Percentiles rank a stretch among this genome's conserved stretches.
Conservation (phyloP, 208 protist genomes). For the Trypanosoma cruzi region DNA sequence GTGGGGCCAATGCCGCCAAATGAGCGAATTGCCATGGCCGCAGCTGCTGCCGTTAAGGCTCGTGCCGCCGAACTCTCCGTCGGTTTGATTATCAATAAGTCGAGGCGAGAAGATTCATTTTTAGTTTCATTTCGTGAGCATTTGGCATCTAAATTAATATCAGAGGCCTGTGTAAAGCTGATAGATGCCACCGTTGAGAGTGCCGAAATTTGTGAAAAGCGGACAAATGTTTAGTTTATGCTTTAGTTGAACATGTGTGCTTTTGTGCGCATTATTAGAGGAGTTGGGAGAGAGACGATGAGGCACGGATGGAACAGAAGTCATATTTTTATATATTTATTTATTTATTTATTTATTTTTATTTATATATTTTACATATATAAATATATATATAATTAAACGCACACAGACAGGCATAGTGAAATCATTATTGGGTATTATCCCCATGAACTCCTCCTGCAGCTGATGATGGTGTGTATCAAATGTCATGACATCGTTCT, state of each 20-base stretch:
- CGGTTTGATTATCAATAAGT: conserved; percentile 67
- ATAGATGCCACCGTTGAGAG: conserved; percentile 57
- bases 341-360: too few species aligned
- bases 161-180: conserved; percentile 61
- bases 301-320: too few species aligned
- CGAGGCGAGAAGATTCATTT: conserved; percentile 63
- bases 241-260: not conserved
- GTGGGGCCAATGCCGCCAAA: conserved; percentile 76
- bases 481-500: too few species aligned
- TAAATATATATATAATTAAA: too few species aligned
- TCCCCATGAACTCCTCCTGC: too few species aligned
- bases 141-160: conserved; percentile 67
- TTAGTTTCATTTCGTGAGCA: conserved; percentile 49
- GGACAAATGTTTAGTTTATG: not conserved
- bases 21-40: conserved; percentile 63
- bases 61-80: conserved; percentile 62
- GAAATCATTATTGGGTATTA: too few species aligned
- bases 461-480: too few species aligned
- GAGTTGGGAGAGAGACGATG: not conserved
- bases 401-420: too few species aligned
- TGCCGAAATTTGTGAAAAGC: conserved; percentile 51
- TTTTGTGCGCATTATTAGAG: too few species aligned
- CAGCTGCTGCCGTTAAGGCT: conserved; percentile 48
- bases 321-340: too few species aligned
- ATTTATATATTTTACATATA: too few species aligned